phyloP scores from a whole-genome alignment of 805 yeast species.

The Saccharomycopsis capsularis region DNA sequence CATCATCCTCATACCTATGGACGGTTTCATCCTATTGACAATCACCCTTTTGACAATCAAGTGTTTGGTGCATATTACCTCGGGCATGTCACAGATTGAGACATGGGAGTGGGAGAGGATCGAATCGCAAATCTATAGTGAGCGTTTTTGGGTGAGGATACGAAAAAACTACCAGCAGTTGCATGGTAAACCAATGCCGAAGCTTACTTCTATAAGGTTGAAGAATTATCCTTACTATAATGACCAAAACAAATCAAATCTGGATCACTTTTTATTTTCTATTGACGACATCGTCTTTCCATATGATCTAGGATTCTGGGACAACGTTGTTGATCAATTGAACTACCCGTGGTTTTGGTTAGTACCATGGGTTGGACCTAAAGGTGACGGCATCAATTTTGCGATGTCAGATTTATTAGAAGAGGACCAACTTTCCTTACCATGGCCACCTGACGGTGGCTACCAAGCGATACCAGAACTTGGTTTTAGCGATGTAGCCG shows the following conservation, averaged over 20 bases:
- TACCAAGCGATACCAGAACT: conserved; percentile 31
- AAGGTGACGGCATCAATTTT: conserved; percentile 53
- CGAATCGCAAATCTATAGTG: conserved; percentile 53
- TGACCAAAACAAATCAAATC: conserved; percentile 12
- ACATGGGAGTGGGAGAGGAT: conserved; percentile 86
- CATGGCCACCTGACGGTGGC: conserved; percentile 94
- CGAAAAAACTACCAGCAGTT: conserved; percentile 35
- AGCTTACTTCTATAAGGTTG: conserved; percentile 20
- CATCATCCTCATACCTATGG: conserved; percentile 46
- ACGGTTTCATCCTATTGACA: conserved; percentile 53
- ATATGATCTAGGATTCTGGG: conserved; percentile 60
- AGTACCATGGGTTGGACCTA: conserved; percentile 63
- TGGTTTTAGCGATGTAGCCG: conserved; percentile 11
- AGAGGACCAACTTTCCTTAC: conserved; percentile 56
- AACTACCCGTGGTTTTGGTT: conserved; percentile 65
- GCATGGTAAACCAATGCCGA: conserved; percentile 20
- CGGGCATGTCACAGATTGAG: conserved; percentile 86
- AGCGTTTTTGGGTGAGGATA: conserved; percentile 45
- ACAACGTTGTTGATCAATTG: conserved; percentile 44
- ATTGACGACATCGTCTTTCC: conserved; percentile 75
- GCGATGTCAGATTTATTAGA: conserved; percentile 45
- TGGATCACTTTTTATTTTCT: conserved; percentile 30
- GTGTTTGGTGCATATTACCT: conserved; percentile 45
- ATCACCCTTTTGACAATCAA: conserved; percentile 55
- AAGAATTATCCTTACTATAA: conserved; percentile 11